Percentiles rank a stretch among this genome's conserved stretches.
Evolutionary conservation across 352 stramenopile species (phyloP).

Genomic region (Aphanomyces euteiches): DNA sequence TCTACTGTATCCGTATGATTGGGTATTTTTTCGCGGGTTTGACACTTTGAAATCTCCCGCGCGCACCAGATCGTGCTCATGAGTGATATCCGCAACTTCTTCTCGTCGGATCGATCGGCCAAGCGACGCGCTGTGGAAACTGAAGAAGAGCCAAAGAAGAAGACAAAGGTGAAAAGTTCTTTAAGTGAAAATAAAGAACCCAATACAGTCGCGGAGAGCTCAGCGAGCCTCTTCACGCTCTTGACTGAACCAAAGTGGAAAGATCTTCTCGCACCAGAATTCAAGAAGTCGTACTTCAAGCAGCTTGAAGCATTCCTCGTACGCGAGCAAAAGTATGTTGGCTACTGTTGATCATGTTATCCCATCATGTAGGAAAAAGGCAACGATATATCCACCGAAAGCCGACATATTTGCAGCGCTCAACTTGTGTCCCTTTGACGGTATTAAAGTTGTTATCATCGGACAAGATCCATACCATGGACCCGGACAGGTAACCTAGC

Average conservation of each 20-base stretch:
- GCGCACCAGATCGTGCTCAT: neutral
- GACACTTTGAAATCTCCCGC: neutral
- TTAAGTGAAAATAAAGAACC: neutral
- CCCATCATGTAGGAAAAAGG: conserved; percentile 38
- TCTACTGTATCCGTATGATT: neutral
- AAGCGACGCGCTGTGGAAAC: conserved; percentile 2
- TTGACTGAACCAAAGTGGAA: conserved; percentile 28
- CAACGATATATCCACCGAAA: conserved; percentile 83
- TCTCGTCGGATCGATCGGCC: conserved; percentile 15
- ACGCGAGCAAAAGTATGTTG: conserved; percentile 28
- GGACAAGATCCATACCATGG: conserved; percentile 91
- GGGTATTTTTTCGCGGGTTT: neutral
- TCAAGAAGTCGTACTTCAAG: conserved; percentile 33
- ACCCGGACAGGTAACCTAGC: conserved; percentile 44
- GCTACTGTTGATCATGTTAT: neutral
- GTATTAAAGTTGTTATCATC: conserved; percentile 91
- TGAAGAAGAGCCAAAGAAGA: neutral
- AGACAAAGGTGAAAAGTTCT: neutral
- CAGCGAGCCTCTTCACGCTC: neutral
- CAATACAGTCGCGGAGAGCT: neutral
- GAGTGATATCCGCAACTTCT: conserved; percentile 29
- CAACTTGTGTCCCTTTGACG: conserved; percentile 81
- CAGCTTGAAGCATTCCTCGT: conserved; percentile 31
- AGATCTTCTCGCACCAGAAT: conserved; percentile 28
- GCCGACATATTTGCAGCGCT: conserved; percentile 87